Conservation (phyloP, 768 basidiomycete genomes). For the Lactarius vividus region DNA sequence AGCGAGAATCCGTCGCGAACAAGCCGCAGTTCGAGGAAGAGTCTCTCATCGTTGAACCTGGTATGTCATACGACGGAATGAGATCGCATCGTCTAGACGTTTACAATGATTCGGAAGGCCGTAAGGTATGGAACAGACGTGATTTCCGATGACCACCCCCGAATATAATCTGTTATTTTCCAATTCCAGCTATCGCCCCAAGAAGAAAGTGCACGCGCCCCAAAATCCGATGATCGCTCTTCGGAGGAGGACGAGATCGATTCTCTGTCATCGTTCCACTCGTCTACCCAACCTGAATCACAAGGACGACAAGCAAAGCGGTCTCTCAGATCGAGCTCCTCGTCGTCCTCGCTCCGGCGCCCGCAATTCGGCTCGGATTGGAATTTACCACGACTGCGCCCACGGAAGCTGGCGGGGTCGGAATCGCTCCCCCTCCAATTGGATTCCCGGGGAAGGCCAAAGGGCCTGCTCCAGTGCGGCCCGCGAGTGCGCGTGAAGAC, state of each 20-base stretch:
- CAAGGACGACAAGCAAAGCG: background rate
- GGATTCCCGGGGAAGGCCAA: constrained; percentile 12
- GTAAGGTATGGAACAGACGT: constrained; percentile 4
- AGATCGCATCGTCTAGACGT: constrained; percentile 18
- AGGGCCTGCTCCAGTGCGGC: constrained; percentile 12
- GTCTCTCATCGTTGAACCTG: constrained; percentile 15
- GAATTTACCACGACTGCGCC: constrained; percentile 6
- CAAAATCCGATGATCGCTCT: background rate
- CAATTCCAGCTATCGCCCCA: background rate
- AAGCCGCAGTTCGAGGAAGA: constrained; percentile 7
- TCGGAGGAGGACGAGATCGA: background rate
- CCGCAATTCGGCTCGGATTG: constrained; percentile 23
- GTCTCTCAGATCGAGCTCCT: background rate
- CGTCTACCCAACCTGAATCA: background rate
- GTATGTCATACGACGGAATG: background rate
- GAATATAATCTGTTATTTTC: background rate
- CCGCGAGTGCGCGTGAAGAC: constrained; percentile 13
- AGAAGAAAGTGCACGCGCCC: background rate
- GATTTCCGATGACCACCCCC: background rate
- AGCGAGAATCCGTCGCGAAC: background rate
- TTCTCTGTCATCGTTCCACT: background rate
- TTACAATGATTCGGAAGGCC: constrained; percentile 3
- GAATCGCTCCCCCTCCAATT: constrained; percentile 13
- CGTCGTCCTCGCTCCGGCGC: constrained; percentile 1
- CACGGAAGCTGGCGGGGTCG: constrained; percentile 1